Evolutionary conservation across 2,329 filamentous ascomycete genomes (phyloP), one percentile per base, ranked within the genome.

Genomic region (Microdochium bolleyi): DNA sequence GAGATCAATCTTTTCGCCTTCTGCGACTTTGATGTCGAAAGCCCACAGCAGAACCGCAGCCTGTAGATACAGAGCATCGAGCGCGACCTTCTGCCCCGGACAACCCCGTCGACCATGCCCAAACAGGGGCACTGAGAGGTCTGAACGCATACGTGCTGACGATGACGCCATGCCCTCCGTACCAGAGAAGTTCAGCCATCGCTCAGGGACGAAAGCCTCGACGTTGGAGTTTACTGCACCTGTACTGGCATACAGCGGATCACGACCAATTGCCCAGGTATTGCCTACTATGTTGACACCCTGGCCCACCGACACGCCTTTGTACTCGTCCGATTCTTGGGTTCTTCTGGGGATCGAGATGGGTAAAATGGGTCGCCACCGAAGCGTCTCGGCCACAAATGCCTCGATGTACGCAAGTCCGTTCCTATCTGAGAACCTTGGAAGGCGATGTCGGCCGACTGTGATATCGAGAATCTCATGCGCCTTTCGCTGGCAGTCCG

Each of bases 11-110:
- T 19, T 37, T 27, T 34, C 25, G 27, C 21, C 49, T 7, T 38
- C 49, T 14, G 27, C 49, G n/a, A 24, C 25, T 53, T 46, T n/a
- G 53, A 75, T 70, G 46, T 65, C 67, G 55, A 76, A 77, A 0
- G 66, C 71, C 70, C 74, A 76, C 11, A 78, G 63, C 24, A 77
- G 56, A 24, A 73, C 63, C 24, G 70, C 72, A 51, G 77, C 64
- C 1, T 69, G 73, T 57, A 77, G 65, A 62, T 71, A 75, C 1
- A 73, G 71, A 19, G 73, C 71, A 54, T 75, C 69, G 55, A 76
- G 73, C 1, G 74, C 73, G 24, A 77, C 58, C 16, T 62, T 63
- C 52, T 69, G 64, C 2, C 70, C 70, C 41, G 62, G 64, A 51
- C 70, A 73, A 10, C 67, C 64, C 8, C 70, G 59, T 10, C 70